A percentile compares a stretch with the other conserved stretches of the same genome.
phyloP scores from a whole-genome alignment of 1,284 basidiomycete genomes.

The Ceratobasidium sp. region DNA sequence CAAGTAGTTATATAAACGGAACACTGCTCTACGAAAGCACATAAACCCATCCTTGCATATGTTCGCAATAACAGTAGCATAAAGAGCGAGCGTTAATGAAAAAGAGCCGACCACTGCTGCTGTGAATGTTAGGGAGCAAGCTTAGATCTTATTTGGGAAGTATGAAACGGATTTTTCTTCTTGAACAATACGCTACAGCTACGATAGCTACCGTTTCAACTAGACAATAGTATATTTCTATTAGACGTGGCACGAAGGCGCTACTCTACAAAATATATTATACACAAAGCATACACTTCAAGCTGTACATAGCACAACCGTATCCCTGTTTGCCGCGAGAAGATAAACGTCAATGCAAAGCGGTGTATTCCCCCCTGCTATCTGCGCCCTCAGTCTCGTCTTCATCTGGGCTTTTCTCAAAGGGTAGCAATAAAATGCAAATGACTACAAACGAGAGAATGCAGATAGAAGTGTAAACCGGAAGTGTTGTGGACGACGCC shows the following conservation, averaged over 20 bases:
- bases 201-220: background rate
- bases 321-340: background rate
- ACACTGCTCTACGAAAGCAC: too few relatives aligned
- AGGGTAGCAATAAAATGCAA: slow-evolving; percentile 70
- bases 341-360: slow-evolving; percentile 8
- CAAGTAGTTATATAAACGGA: background rate
- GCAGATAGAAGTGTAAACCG: slow-evolving; percentile 79
- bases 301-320: background rate
- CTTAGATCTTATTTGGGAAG: background rate
- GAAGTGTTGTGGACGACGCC: slow-evolving; percentile 66
- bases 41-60: too few relatives aligned
- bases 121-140: too few relatives aligned
- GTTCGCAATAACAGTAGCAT: too few relatives aligned
- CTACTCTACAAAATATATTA: background rate
- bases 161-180: too few relatives aligned
- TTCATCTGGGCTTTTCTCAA: slow-evolving; percentile 47
- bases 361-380: slow-evolving; percentile 15
- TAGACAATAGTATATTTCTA: background rate
- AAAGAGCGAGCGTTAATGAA: too few relatives aligned
- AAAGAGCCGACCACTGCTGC: too few relatives aligned
- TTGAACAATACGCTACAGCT: too few relatives aligned
- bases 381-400: slow-evolving; percentile 8
- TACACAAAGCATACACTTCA: background rate
- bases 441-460: slow-evolving; percentile 75
- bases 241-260: background rate